Evolutionary conservation across 805 yeast species (phyloP).

Genomic region (Myxozyma sirexii): DNA sequence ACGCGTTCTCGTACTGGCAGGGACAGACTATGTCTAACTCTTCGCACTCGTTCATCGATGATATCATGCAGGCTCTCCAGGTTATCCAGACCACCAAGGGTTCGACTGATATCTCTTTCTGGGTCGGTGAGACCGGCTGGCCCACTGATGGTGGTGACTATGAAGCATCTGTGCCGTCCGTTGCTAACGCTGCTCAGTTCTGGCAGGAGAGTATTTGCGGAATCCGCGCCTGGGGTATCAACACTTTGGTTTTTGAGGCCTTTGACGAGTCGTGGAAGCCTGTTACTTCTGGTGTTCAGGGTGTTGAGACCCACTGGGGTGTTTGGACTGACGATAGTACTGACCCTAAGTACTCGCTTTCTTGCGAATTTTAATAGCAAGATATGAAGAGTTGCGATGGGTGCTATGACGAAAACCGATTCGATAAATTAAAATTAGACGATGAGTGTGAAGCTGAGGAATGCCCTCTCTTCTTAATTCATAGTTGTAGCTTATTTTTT

Average conservation of each 20-base stretch:
- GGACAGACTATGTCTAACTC: slow-evolving; percentile 85
- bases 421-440: not conserved
- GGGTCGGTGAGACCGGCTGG: slow-evolving; percentile 98
- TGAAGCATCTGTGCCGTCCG: slow-evolving; percentile 68
- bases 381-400: not conserved
- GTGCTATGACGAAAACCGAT: not conserved
- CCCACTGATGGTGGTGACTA: slow-evolving; percentile 82
- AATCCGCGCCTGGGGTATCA: slow-evolving; percentile 93
- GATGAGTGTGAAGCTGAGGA: no score
- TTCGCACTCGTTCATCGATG: slow-evolving; percentile 90
- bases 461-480: not conserved
- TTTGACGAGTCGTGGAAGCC: slow-evolving; percentile 98
- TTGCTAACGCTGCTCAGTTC: slow-evolving; percentile 72
- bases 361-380: slow-evolving; percentile 15
- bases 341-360: slow-evolving; percentile 26
- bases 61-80: slow-evolving; percentile 96
- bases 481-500: not conserved
- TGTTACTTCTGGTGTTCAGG: slow-evolving; percentile 74
- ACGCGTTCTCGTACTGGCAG: slow-evolving; percentile 99
- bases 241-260: slow-evolving; percentile 91
- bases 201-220: slow-evolving; percentile 92
- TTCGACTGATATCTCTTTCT: slow-evolving; percentile 79
- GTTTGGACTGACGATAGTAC: slow-evolving; percentile 57
- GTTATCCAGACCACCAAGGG: slow-evolving; percentile 85
- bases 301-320: slow-evolving; percentile 95